Percentiles rank a stretch among this genome's conserved stretches.
Conservation (phyloP, 257 asterid genomes). For the Sherardia arvensis region DNA sequence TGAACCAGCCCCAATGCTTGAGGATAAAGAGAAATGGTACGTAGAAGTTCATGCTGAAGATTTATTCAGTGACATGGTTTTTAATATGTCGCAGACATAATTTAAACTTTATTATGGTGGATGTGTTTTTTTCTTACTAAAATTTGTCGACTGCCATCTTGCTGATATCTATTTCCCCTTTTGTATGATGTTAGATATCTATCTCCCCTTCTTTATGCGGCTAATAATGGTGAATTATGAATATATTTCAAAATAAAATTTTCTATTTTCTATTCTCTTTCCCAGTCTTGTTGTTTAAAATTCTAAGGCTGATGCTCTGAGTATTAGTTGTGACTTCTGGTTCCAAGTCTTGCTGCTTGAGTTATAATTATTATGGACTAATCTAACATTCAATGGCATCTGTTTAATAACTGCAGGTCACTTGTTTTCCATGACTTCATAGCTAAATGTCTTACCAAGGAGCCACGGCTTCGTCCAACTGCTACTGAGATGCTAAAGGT, state of each 20-base stretch:
- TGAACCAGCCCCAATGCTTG: slow-evolving; percentile 99
- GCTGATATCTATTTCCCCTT: neutral
- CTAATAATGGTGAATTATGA: neutral
- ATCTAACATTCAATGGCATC: slow-evolving; percentile 2
- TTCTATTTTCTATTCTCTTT: neutral
- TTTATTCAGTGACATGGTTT: neutral
- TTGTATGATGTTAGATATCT: neutral
- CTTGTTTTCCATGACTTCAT: slow-evolving; percentile 94
- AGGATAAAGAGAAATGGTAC: slow-evolving; percentile 95
- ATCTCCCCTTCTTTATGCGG: neutral
- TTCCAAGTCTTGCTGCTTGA: neutral
- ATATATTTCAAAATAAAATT: neutral
- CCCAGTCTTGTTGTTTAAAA: neutral
- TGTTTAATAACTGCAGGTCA: slow-evolving; percentile 50
- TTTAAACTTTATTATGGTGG: neutral
- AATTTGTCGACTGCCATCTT: neutral
- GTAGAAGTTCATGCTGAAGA: slow-evolving; percentile 1
- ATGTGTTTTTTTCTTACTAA: neutral
- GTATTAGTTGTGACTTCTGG: neutral
- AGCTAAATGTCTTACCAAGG: slow-evolving; percentile 94
- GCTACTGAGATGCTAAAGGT: slow-evolving; percentile 98
- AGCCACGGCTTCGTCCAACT: slow-evolving; percentile 87
- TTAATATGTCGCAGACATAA: neutral
- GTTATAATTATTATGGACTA: neutral
- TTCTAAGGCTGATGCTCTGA: neutral